Evolutionary conservation across 495 filamentous ascomycete species (phyloP), one percentile per base, ranked within the genome.

Genomic region (Lasiosphaeria miniovina): DNA sequence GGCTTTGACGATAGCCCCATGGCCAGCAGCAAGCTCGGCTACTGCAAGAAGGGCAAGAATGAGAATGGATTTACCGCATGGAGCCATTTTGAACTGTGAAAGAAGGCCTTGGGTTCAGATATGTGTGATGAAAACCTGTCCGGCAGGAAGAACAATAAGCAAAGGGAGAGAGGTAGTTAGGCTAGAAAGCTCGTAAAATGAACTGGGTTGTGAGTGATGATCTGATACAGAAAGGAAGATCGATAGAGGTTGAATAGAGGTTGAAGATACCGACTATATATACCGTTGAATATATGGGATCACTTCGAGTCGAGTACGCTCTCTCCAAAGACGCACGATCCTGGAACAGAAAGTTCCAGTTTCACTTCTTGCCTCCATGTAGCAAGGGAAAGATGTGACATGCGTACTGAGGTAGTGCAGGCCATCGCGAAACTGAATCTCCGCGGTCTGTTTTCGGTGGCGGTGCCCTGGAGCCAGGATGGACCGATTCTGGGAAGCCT

Each of bases 1-100:
- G 6, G 80, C 80, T 8, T 62, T 50, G 52, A 73, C 72, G 67
- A 83, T 83, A 45, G 76, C 80, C 34, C 71, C 74, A 64, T 83
- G 80, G 63, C 74, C 76, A 34, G 77, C 71, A 53, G 71, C 78
- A 10, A 79, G 71, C 31, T 61, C 56, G 48, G 71, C 70, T 24
- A 63, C 38, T 36, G 65, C 61, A 48, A 75, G 49, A 53, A 77
- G 62, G 58, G 62, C 55, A 60, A 76, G 49, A 41, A 71, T 49
- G 36, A 75, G 54, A 55, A 72, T 59, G 45, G 63, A 56, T 50
- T 65, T 68, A 50, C 68, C 61, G 11, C 53, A 15, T 70, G 66
- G 52, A 9, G 41, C 14, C 36, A 46, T 46, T 49, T 57, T 58
- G 15, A 36, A 15, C 31, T 53, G 43, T 59, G 49, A 55, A 49